phyloP scores from a whole-genome alignment of 106 monocot species.

The Xerophyta viscosa region DNA sequence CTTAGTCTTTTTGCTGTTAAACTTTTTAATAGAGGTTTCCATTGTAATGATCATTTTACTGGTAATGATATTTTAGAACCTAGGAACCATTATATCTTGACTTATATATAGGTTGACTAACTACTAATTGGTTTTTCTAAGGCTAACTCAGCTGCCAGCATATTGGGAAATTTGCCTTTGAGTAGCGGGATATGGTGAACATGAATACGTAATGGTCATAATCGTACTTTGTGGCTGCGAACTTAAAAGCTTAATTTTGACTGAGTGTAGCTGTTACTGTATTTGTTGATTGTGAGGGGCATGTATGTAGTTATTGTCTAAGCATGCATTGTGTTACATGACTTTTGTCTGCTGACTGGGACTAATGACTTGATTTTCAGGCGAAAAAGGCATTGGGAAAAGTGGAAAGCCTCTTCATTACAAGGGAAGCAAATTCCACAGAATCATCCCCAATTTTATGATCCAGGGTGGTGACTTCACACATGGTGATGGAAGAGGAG shows the following conservation, averaged over 20 bases:
- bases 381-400: constrained; percentile 63
- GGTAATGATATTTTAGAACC: background rate
- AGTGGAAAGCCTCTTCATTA: constrained; percentile 76
- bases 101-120: background rate
- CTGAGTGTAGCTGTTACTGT: too few species aligned
- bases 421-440: constrained; percentile 92
- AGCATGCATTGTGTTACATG: too few species aligned
- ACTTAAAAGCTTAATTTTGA: too few species aligned
- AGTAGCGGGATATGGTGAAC: too few species aligned
- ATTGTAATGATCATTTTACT: background rate
- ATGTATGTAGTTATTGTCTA: too few species aligned
- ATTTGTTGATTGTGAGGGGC: too few species aligned
- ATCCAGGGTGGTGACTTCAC: constrained; percentile 95
- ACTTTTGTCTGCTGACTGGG: background rate
- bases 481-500: constrained; percentile 78
- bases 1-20: background rate
- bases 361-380: constrained; percentile 17
- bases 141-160: too few species aligned
- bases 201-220: too few species aligned
- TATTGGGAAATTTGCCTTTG: too few species aligned
- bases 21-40: background rate
- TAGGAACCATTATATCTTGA: background rate
- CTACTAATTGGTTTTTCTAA: background rate
- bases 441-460: constrained; percentile 97
- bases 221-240: too few species aligned